These are phyloP conservation scores for Debaryomyces subglobosus DNA, from an alignment of 1,139 yeast genomes.

Conservation along the genomic window DNA sequence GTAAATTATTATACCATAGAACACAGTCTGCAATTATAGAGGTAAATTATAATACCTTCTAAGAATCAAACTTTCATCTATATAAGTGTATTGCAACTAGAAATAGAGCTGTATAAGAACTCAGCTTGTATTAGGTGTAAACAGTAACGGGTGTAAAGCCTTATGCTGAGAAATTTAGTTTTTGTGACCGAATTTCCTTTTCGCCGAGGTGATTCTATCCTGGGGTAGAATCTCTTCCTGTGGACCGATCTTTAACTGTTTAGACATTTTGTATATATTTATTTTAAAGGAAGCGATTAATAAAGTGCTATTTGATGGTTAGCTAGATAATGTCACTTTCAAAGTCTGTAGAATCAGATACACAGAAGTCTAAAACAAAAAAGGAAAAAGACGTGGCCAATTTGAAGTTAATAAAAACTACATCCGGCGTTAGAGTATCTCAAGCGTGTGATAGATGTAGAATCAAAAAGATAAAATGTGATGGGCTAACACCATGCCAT, in stretches of 20 bases:
- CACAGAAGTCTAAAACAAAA: constrained; percentile 4
- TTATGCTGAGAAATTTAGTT: not conserved
- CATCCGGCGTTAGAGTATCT: constrained; percentile 54
- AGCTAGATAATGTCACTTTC: constrained; percentile 6
- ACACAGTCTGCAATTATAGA: not conserved
- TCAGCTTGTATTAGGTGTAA: not conserved
- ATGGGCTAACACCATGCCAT: constrained; percentile 70
- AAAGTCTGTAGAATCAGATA: constrained; percentile 1
- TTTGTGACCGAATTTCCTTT: constrained; percentile 4
- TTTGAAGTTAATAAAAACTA: constrained; percentile 44
- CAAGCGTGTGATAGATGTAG: constrained; percentile 85
- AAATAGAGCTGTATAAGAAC: not conserved
- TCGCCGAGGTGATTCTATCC: constrained; percentile 5
- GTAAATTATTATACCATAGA: not conserved
- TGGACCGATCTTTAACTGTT: constrained; percentile 4
- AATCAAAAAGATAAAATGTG: constrained; percentile 75
- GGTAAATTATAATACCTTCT: not conserved
- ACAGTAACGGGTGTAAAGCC: not conserved
- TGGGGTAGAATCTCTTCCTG: constrained; percentile 7
- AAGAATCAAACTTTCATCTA: not conserved
- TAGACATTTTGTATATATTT: constrained; percentile 1
- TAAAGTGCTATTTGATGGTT: not conserved
- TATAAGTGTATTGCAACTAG: not conserved
- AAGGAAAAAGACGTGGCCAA: constrained; percentile 27
- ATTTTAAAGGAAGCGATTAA: not conserved